Evolutionary conservation across 495 filamentous ascomycete genomes (phyloP), one percentile per base, ranked within the genome.

Genomic region (Penicillium waksmanii): DNA sequence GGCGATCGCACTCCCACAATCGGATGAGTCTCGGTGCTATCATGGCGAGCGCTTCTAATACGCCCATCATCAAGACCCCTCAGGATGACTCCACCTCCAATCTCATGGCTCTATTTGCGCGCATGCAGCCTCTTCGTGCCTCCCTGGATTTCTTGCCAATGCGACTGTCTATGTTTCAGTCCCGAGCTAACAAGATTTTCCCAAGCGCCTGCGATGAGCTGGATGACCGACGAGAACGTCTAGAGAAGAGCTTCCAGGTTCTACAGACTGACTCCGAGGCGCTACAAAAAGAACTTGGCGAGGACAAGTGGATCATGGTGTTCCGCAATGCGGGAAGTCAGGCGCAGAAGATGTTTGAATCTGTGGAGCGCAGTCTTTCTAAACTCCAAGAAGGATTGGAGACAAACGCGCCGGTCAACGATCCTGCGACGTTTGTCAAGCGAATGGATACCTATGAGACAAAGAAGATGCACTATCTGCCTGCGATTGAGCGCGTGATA

Each of bases 81-180:
- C 85, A 89, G 62, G 90, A 97, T 54, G 91, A 96, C 65, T 89
- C 89, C 12, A 84, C 79, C 48, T 75, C 90, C 11, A 83, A 82
- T 43, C 78, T 98, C 15, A 82, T 97, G 51, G 91, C 89, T 5
- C 74, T 98, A 42, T 96, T 97, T 75, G 95, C 95, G 2, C 82
- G 93, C 53, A 95, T 98, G 88, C 94, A 97, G 66, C 95, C 95
- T 3, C 78, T 98, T 33, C 82, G 92, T 43, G 95, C 95, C 2
- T 97, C 93, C 3, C 76, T 98, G 50, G 94, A 97, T 72, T 98
- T 98, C 67, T 77, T 98, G 38, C 95, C 95, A n/a, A 97, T 98
- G 94, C 81, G 93, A 50, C 75, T 98, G 2, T 89, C 90, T 13
- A 89, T 87, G 55, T 98, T 98, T 67, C 85, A 93, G 56, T 73